phyloP scores from a whole-genome alignment of 2,329 filamentous ascomycete species.

The Paecilomyces niveus region DNA sequence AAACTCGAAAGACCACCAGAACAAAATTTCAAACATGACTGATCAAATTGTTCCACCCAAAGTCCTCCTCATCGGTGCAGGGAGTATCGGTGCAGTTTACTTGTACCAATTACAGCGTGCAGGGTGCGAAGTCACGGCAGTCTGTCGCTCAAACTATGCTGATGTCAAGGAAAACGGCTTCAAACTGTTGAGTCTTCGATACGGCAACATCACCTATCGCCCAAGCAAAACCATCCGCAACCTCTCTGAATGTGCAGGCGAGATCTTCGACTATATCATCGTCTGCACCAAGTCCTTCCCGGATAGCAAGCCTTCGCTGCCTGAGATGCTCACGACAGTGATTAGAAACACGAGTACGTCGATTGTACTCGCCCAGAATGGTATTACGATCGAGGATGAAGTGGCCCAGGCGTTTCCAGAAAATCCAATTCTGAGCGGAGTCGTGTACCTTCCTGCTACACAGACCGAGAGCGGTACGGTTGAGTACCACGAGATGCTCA shows the following conservation, averaged over 20 bases:
- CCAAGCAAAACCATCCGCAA: slow-evolving; percentile 13
- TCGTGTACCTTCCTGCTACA: slow-evolving; percentile 48
- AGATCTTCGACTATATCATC: slow-evolving; percentile 42
- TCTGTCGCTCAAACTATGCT: slow-evolving; percentile 28
- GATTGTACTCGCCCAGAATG: slow-evolving; percentile 57
- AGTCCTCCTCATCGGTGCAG: slow-evolving; percentile 26
- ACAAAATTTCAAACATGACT: not conserved
- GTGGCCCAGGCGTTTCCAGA: slow-evolving; percentile 44
- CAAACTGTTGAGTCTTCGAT: slow-evolving; percentile 18
- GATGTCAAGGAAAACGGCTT: slow-evolving; percentile 17
- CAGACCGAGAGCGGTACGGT: slow-evolving; percentile 45
- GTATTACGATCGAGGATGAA: slow-evolving; percentile 53
- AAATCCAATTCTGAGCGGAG: slow-evolving; percentile 49
- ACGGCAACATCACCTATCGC: slow-evolving; percentile 15
- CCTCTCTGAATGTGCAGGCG: slow-evolving; percentile 1
- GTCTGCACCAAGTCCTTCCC: slow-evolving; percentile 43
- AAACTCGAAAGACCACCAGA: not conserved
- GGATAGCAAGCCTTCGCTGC: slow-evolving; percentile 23
- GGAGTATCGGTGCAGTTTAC: slow-evolving; percentile 24
- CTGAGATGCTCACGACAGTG: slow-evolving; percentile 31
- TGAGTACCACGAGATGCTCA: slow-evolving; percentile 35
- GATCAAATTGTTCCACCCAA: slow-evolving; percentile 6
- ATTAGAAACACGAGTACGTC: slow-evolving; percentile 37
- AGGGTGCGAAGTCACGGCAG: slow-evolving; percentile 18
- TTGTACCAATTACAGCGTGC: slow-evolving; percentile 20